Evolutionary conservation across 2,329 filamentous ascomycete species (phyloP), one percentile per base, ranked within the genome.

Genomic region (Stagonosporopsis cucurbitacearum): DNA sequence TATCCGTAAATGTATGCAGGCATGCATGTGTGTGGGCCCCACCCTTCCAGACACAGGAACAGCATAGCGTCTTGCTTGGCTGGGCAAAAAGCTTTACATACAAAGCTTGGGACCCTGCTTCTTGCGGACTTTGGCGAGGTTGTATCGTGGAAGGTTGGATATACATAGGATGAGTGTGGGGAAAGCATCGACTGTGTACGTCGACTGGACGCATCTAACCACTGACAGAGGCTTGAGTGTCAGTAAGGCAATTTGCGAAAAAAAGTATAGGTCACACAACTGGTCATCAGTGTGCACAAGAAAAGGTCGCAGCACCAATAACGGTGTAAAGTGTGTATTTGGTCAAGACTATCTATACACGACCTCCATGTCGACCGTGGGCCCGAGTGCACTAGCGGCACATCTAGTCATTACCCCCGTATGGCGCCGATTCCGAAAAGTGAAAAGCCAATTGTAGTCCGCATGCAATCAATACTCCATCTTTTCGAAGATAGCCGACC

Each of bases 301-400:
- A 37, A 39, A 23, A 25, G 5, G 11, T 28, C 28, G 36, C 41
- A 22, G 20, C 39, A 43, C 39, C 39, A 15, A 13, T 39, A 17
- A 9, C 12, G 35, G 44, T 43, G 44, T 30, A 2, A 30, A 43
- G 40, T 49, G 35, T 50, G 51, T 52, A 49, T 60, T 57, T 50
- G 28, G 50, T 50, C 54, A 50, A 57, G 26, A 54, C 63, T 63
- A 62, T 66, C 57, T 64, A 64, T 63, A 64, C 62, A 59, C 47
- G 57, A 53, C 50, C 33, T 47, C 43, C 13, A 60, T 58, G 58
- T 41, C 46, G 49, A 52, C 57, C 57, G 23, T 47, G 41, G 40
- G 42, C 47, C 51, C 51, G 32, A 25, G 44, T 43, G 54, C 58
- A 62, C 60, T 63, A 59, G 47, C 53, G 56, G 50, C 41, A 33